Evolutionary conservation across 2,329 filamentous ascomycete species (phyloP), one percentile per base, ranked within the genome.

Genomic region (Arthrobotrys sinensis): DNA sequence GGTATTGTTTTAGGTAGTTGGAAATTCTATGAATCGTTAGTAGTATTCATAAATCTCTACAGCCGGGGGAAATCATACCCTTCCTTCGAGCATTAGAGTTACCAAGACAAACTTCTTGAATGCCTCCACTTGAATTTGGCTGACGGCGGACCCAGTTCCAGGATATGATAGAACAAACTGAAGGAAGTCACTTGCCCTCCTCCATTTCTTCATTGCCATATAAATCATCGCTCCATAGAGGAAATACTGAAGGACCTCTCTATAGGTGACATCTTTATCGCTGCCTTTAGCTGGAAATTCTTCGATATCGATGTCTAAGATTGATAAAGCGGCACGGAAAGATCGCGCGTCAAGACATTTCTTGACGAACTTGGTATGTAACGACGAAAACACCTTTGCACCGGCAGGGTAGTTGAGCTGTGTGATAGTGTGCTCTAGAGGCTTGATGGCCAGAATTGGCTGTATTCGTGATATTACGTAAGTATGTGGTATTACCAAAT

Each of bases 61-160:
- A 34, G 76, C 28, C 36, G 14, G 71, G 45, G 38, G n/a, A 10
- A 21, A 46, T 81, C 85, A 83, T 81, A 89, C 86, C 81, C 87
- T 89, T 80, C 94, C 94, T 66, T 90, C 86, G 5, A 89, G 87
- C 16, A 99, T 86, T 68, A 97, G 87, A 66, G 90, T 90, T 8
- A 94, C 88, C 14, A 99, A 85, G 7, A 96, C 83, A 92, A 93
- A 97, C 84, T 95, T 96, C 85, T 95, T 96, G 86, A 97, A 95
- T 4, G 93, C 93, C 80, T 97, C 93, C 3, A 92, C 87, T 45
- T 82, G 81, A 57, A 81, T 81, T 48, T 77, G 66, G 14, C 80
- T 81, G 55, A 80, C 80, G n/a, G 55, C n/a, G n/a, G 16, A 40
- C 3, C 76, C 71, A 46, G 63, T 80, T 48, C 80, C 81, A 63